Base-by-base conservation (phyloP, 2,329 filamentous ascomycete genomes). In the Cadophora luteo-olivacea region DNA sequence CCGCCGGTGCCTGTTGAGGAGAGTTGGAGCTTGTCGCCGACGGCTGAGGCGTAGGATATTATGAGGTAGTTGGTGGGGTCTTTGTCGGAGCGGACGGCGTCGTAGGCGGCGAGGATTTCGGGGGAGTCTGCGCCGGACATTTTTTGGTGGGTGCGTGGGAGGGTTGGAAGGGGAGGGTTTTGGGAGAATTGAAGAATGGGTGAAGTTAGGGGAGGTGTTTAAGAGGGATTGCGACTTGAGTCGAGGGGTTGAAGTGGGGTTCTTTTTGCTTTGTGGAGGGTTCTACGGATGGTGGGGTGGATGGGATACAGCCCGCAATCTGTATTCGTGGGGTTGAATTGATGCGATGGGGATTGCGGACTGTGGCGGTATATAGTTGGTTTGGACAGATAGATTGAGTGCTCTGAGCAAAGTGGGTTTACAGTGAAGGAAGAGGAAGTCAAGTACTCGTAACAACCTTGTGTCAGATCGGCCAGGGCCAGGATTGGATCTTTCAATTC, bases 21-120 rank as follows among this genome's bases (percentile, higher is more conserved):
- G 54, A 92, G 84, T 57, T 76, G 77, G 52, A 92, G 51, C 76
- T 83, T 83, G 81, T 88, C 86, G 70, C 87, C 87, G 38, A 81
- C 82, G 29, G 84, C 80, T 2, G 82, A 80, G 12, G 85, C 83
- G 80, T 90, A 86, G 72, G 87, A 89, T 73, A 92, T 83, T 67
- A 92, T 83, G 25, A 92, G 84, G 89, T 89, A 92, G 80, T 89
- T 91, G 70, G 84, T 87, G 67, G 82, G 79, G 69, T 89, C 85
- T 78, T 89, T 90, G 84, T 91, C 89, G 73, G 84, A 86, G 69
- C 89, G 88, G 67, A 91, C 88, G 69, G 86, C 85, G 33, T 91
- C 87, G 83, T 91, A 91, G 72, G 89, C 89, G 64, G 84, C 82
- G 66, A 84, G 81, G 75, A 91, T 86, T 55, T 90, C 88, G 77